phyloP scores from a whole-genome alignment of 352 stramenopile genomes.

The Peronospora tabacina region DNA sequence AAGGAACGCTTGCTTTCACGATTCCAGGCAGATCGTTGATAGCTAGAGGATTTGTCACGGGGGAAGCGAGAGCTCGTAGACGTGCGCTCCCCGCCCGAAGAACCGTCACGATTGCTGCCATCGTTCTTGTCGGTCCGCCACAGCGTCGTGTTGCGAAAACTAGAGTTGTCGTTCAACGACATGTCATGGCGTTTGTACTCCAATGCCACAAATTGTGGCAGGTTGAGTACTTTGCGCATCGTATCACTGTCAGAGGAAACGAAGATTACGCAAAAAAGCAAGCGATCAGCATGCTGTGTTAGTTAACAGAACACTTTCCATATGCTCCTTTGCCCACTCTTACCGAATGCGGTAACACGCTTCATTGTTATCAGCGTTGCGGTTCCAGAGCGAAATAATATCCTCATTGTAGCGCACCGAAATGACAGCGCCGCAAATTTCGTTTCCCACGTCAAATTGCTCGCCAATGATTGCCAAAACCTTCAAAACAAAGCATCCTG shows the following conservation, averaged over 20 bases:
- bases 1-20: slow-evolving; percentile 55
- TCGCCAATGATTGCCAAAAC: slow-evolving; percentile 90
- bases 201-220: slow-evolving; percentile 86
- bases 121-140: slow-evolving; percentile 60
- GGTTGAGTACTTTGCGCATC: slow-evolving; percentile 85
- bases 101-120: slow-evolving; percentile 22
- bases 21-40: slow-evolving; percentile 48
- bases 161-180: slow-evolving; percentile 75
- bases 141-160: slow-evolving; percentile 71
- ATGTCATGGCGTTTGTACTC: slow-evolving; percentile 90
- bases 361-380: slow-evolving; percentile 89
- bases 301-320: background rate
- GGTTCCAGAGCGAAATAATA: slow-evolving; percentile 92
- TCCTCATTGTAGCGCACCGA: slow-evolving; percentile 90
- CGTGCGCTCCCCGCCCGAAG: slow-evolving; percentile 17
- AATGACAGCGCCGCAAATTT: slow-evolving; percentile 89
- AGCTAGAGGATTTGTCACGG: slow-evolving; percentile 36
- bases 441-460: slow-evolving; percentile 91
- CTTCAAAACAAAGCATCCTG: slow-evolving; percentile 17
- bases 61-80: slow-evolving; percentile 41
- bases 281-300: background rate
- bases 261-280: background rate
- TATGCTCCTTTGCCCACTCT: background rate
- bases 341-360: slow-evolving; percentile 79
- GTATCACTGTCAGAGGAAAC: slow-evolving; percentile 48